Evolutionary conservation across 495 filamentous ascomycete genomes (phyloP), one percentile per base, ranked within the genome.

Genomic region (Penicillium egyptiacum): DNA sequence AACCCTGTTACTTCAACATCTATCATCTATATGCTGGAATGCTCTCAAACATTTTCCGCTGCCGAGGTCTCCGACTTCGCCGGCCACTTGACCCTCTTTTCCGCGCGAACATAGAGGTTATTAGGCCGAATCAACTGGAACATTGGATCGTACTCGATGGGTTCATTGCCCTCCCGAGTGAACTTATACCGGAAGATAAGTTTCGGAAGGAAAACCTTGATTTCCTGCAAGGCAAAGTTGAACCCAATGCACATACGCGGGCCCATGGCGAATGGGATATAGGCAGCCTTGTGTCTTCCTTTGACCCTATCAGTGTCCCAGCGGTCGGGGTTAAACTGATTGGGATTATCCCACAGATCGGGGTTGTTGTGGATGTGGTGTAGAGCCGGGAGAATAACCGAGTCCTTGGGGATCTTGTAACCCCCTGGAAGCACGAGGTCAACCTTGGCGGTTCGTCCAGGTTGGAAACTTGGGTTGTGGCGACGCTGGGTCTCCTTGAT

Each of bases 401-500:
- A 55, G 37, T 74, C 73, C 33, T 70, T 63, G 9, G 78, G 75
- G 2, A 84, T 50, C 22, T 64, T 63, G 68, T 81, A 85, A 0
- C 82, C 81, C 7, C 82, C 81, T 0, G 82, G 82, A 0, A 85
- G 62, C 28, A 83, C 66, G 10, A 80, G 59, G 51, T 82, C 79
- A 2, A 63, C 63, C 55, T 76, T 77, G 12, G 80, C 67, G 4
- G 73, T 83, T 41, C 82, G 76, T 14, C 66, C 80, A 2, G 82
- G 75, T 56, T 84, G 81, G 67, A 75, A 84, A 19, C 72, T 76
- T 0, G 82, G 73, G 61, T 79, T 82, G 68, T 85, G 81, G 5
- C 73, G 68, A 4, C 82, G 73, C 53, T 81, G 82, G 11, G 73
- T 77, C 59, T 84, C 82, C 63, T 85, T 83, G 71, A 85, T 68